Percentiles rank a stretch among this genome's conserved stretches.
These are phyloP conservation scores for Cutaneotrichosporon spelunceum DNA, from an alignment of 1,284 basidiomycete genomes.

Conservation along the genomic window DNA sequence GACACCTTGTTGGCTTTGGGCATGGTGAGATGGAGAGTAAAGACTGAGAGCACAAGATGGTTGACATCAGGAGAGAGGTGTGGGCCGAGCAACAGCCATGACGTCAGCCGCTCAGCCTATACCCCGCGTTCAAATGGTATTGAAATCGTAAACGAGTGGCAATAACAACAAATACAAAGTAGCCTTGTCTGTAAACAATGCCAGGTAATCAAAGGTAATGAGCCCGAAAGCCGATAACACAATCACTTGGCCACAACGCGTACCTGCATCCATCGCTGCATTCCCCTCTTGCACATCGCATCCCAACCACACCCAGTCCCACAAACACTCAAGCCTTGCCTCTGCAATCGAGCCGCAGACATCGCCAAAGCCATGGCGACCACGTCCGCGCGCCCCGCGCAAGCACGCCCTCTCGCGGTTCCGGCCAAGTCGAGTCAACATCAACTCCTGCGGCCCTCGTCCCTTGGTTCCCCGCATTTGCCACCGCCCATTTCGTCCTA, in stretches of 20 bases:
- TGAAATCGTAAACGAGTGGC: no score
- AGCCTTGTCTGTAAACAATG: no score
- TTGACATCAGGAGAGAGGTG: neutral
- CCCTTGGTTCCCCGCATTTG: conserved; percentile 1
- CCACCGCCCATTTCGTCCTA: conserved; percentile 6
- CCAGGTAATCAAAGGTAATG: no score
- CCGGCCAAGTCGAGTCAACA: neutral
- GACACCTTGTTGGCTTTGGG: neutral
- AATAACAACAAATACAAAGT: no score
- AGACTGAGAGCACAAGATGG: neutral
- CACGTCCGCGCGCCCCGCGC: no score
- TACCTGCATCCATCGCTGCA: no score
- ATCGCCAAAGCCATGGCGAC: neutral
- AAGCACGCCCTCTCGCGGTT: neutral
- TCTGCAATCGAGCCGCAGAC: no score
- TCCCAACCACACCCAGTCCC: no score
- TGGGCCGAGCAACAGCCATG: neutral
- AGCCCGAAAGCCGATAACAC: no score
- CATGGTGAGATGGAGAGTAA: neutral
- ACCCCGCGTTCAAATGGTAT: no score
- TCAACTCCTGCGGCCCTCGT: neutral
- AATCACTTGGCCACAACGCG: no score
- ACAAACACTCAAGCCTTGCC: no score
- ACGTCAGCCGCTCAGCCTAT: neutral
- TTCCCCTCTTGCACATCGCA: neutral